Evolutionary conservation across 2,329 filamentous ascomycete genomes (phyloP).

Genomic region (Fonsecaea erecta): DNA sequence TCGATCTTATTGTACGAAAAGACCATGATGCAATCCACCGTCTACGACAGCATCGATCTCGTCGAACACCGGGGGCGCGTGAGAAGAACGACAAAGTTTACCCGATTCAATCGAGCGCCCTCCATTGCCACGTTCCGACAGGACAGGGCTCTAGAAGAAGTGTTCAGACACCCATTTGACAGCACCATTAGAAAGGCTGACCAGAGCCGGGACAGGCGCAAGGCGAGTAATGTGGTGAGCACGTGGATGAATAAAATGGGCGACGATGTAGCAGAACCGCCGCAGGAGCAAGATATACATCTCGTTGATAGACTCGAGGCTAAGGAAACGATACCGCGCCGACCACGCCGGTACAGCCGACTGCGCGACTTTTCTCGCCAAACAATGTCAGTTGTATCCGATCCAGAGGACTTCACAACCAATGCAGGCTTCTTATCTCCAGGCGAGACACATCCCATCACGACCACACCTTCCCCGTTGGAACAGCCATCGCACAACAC

Average conservation of each 20-base stretch:
- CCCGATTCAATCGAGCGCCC: slow-evolving; percentile 74
- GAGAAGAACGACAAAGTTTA: slow-evolving; percentile 59
- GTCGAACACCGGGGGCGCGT: slow-evolving; percentile 70
- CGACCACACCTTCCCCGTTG: slow-evolving; percentile 48
- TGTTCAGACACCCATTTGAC: slow-evolving; percentile 77
- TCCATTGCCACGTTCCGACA: slow-evolving; percentile 89
- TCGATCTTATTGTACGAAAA: slow-evolving; percentile 87
- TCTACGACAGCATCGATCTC: slow-evolving; percentile 83
- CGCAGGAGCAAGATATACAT: slow-evolving; percentile 64
- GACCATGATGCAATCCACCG: slow-evolving; percentile 71
- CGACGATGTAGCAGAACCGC: slow-evolving; percentile 59
- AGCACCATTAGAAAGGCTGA: slow-evolving; percentile 64
- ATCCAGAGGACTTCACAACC: slow-evolving; percentile 57
- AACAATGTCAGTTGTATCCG: slow-evolving; percentile 60
- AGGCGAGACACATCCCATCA: slow-evolving; percentile 45
- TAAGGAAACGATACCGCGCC: slow-evolving; percentile 53
- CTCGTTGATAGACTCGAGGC: slow-evolving; percentile 63
- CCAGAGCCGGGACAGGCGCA: slow-evolving; percentile 67
- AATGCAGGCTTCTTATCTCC: slow-evolving; percentile 42
- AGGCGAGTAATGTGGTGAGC: slow-evolving; percentile 80
- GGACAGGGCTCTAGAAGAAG: slow-evolving; percentile 85
- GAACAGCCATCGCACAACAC: slow-evolving; percentile 61
- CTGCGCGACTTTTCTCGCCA: slow-evolving; percentile 56
- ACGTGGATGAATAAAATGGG: slow-evolving; percentile 83
- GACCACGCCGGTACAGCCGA: slow-evolving; percentile 49